Percentiles rank a stretch among this genome's conserved stretches.
These are phyloP conservation scores for Yarrowia sp. DNA, from an alignment of 805 yeast genomes.

Conservation along the genomic window DNA sequence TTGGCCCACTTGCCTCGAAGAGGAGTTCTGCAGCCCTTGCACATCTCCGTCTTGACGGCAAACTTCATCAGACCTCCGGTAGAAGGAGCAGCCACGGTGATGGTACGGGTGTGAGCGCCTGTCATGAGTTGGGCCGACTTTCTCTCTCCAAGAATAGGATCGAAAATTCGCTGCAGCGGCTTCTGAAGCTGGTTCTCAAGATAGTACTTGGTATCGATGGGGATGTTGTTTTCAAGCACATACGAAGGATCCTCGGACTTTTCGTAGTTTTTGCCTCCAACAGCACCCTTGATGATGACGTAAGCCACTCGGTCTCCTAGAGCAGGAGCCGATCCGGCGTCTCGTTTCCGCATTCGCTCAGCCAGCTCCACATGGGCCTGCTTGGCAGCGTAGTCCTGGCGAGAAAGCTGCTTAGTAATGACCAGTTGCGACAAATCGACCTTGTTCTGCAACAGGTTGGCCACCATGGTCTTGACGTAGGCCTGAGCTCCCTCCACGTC, in stretches of 20 bases:
- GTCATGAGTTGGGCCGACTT: slow-evolving; percentile 78
- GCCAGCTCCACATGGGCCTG: slow-evolving; percentile 98
- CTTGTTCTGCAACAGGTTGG: slow-evolving; percentile 87
- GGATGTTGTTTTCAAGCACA: slow-evolving; percentile 88
- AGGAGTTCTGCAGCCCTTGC: slow-evolving; percentile 88
- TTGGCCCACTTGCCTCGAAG: slow-evolving; percentile 60
- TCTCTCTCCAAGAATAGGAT: slow-evolving; percentile 89
- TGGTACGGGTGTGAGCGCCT: slow-evolving; percentile 84
- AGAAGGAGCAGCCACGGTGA: slow-evolving; percentile 70
- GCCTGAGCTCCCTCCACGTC: slow-evolving; percentile 84
- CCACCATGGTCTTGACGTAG: slow-evolving; percentile 85
- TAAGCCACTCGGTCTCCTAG: slow-evolving; percentile 98
- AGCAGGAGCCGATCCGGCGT: slow-evolving; percentile 95
- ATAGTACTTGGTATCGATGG: slow-evolving; percentile 93
- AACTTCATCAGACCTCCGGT: slow-evolving; percentile 90
- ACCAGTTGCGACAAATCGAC: slow-evolving; percentile 93
- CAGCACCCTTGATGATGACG: slow-evolving; percentile 83
- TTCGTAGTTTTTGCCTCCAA: slow-evolving; percentile 85
- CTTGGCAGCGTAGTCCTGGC: slow-evolving; percentile 90
- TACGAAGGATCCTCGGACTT: slow-evolving; percentile 96
- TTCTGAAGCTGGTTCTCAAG: slow-evolving; percentile 91
- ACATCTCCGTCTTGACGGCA: slow-evolving; percentile 85
- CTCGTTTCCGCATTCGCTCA: slow-evolving; percentile 94
- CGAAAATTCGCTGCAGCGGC: slow-evolving; percentile 91
- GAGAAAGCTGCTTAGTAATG: slow-evolving; percentile 88